Evolutionary conservation across 371 early-diverging fungal species (phyloP).

Genomic region (Blakeslea trispora): DNA sequence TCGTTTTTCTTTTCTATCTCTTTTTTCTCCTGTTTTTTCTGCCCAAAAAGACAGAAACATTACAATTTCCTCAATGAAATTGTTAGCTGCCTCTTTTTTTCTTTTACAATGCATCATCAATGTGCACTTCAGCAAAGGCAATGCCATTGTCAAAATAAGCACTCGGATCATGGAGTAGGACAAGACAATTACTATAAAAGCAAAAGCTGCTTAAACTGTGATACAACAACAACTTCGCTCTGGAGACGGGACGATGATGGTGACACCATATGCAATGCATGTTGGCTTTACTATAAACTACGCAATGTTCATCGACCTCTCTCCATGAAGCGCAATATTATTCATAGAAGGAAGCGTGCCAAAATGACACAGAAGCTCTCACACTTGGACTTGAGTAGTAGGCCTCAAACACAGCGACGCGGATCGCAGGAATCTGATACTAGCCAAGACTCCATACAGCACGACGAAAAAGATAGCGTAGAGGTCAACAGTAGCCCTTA

Average conservation of each 20-base stretch:
- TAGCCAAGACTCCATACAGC: not conserved
- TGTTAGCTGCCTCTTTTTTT: no score
- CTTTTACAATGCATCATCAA: no score
- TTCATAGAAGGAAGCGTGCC: constrained; percentile 41
- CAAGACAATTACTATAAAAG: constrained; percentile 1
- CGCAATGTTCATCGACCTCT: constrained; percentile 56
- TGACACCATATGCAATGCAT: constrained; percentile 71
- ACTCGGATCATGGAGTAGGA: not conserved
- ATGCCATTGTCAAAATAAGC: no score
- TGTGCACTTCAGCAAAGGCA: no score
- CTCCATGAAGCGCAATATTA: constrained; percentile 43
- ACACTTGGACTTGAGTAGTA: not conserved
- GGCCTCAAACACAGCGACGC: not conserved
- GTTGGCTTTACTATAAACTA: constrained; percentile 72
- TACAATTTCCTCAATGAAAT: no score
- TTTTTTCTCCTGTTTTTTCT: not conserved
- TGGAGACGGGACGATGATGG: constrained; percentile 72
- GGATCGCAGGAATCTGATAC: not conserved
- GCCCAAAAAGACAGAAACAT: no score
- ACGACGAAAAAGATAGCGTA: not conserved
- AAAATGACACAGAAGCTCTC: constrained; percentile 14
- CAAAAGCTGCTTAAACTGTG: constrained; percentile 63
- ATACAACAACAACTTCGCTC: constrained; percentile 68
- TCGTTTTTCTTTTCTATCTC: not conserved
- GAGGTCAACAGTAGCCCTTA: not conserved